Evolutionary conservation across 805 yeast species (phyloP).

Genomic region (Isabelozyma rhagii): DNA sequence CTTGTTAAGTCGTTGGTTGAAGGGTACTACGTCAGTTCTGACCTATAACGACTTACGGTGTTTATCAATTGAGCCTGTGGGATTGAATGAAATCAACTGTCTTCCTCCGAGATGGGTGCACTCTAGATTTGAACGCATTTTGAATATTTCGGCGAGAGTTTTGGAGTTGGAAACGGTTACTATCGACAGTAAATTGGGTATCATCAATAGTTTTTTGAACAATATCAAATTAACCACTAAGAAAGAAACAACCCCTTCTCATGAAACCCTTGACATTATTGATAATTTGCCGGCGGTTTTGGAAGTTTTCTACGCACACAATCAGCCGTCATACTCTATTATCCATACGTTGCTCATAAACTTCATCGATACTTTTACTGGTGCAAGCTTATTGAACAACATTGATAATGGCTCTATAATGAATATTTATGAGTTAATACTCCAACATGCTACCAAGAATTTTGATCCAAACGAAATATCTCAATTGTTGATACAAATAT

Average conservation of each 20-base stretch:
- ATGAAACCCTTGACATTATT: constrained; percentile 28
- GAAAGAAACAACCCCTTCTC: constrained; percentile 26
- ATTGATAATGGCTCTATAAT: not conserved
- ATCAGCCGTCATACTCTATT: constrained; percentile 13
- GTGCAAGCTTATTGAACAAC: constrained; percentile 14
- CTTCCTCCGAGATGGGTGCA: constrained; percentile 34
- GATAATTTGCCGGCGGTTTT: constrained; percentile 27
- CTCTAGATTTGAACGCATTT: constrained; percentile 25
- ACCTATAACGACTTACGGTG: constrained; percentile 25
- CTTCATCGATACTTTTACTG: constrained; percentile 32
- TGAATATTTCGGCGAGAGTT: constrained; percentile 20
- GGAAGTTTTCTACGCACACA: constrained; percentile 16
- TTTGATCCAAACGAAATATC: not conserved
- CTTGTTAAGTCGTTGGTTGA: constrained; percentile 22
- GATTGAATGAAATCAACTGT: constrained; percentile 26
- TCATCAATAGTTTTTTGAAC: constrained; percentile 21
- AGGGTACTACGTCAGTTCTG: constrained; percentile 9
- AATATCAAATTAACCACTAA: constrained; percentile 24
- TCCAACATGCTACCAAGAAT: not conserved
- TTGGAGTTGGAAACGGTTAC: constrained; percentile 20
- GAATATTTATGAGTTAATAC: not conserved
- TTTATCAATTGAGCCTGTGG: constrained; percentile 28
- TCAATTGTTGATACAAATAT: not conserved
- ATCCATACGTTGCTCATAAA: constrained; percentile 21
- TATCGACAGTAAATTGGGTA: constrained; percentile 21